These are phyloP conservation scores for Globisporangium uncinulatum DNA, from an alignment of 352 stramenopile genomes.

Conservation along the genomic window DNA sequence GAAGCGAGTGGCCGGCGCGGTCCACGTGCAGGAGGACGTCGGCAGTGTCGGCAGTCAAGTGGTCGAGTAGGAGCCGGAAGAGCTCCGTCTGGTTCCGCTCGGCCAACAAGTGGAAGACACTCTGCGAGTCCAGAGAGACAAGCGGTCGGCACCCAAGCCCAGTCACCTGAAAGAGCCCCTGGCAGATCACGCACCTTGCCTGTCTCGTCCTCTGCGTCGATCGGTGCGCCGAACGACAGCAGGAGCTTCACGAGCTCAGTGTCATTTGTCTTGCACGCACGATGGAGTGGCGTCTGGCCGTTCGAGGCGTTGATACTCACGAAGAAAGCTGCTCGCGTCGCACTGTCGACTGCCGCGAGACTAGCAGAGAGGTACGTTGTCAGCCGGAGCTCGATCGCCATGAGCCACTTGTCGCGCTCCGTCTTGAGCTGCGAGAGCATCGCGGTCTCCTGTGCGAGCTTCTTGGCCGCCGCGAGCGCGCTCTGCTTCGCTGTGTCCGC, in stretches of 20 bases:
- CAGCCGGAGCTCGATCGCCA: conserved; percentile 55
- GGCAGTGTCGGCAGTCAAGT: conserved; percentile 17
- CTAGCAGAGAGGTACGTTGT: conserved; percentile 31
- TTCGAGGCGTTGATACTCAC: conserved; percentile 27
- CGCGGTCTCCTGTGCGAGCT: conserved; percentile 41
- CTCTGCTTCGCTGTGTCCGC: conserved; percentile 18
- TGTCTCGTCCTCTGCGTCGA: conserved; percentile 27
- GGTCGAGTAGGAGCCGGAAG: conserved; percentile 26
- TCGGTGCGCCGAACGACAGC: conserved; percentile 26
- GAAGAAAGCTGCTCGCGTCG: conserved; percentile 28
- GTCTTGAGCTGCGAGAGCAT: conserved; percentile 50
- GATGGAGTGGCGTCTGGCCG: conserved; percentile 52
- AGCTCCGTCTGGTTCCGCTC: conserved; percentile 34
- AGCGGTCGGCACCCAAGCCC: no score
- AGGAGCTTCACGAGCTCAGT: conserved; percentile 33
- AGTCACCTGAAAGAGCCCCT: no score
- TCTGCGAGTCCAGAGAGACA: conserved; percentile 12
- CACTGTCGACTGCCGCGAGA: conserved; percentile 18
- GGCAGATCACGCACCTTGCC: conserved; percentile 21
- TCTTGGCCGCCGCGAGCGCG: conserved; percentile 24
- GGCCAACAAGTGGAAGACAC: conserved; percentile 39
- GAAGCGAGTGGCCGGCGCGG: conserved; percentile 28
- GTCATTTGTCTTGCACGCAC: conserved; percentile 42
- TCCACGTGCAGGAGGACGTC: conserved; percentile 29
- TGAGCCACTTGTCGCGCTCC: conserved; percentile 61